A percentile compares a stretch with the other conserved stretches of the same genome.
phyloP scores from a whole-genome alignment of 164 flowering plant species.

The Liquidambar formosana region DNA sequence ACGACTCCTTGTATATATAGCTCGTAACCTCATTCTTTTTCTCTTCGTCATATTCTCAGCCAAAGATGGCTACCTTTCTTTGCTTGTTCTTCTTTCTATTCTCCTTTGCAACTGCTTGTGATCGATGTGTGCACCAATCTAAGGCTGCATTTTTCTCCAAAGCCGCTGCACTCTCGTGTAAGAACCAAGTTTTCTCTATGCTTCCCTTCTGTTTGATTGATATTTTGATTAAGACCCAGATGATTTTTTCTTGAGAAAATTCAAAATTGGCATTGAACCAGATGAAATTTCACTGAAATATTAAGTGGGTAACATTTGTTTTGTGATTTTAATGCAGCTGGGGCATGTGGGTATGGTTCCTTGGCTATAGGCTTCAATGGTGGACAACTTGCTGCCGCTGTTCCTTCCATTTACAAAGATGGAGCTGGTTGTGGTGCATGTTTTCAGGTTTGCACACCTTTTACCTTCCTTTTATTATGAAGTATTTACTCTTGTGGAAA shows the following conservation, averaged over 20 bases:
- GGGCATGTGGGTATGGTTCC: constrained; percentile 90
- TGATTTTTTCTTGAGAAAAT: background rate
- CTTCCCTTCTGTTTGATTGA: background rate
- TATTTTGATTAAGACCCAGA: constrained; percentile 2
- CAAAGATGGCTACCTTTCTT: constrained; percentile 38
- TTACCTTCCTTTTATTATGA: background rate
- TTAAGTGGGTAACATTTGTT: constrained; percentile 13
- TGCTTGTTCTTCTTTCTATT: constrained; percentile 33
- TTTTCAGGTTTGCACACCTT: constrained; percentile 52
- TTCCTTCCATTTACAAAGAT: constrained; percentile 57
- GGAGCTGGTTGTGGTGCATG: constrained; percentile 96
- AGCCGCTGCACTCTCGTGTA: constrained; percentile 57
- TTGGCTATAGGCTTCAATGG: constrained; percentile 55
- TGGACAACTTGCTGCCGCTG: constrained; percentile 73
- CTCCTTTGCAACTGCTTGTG: constrained; percentile 68
- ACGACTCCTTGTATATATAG: constrained; percentile 6
- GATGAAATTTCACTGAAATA: constrained; percentile 5
- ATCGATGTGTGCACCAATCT: constrained; percentile 70
- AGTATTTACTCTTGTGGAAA: background rate
- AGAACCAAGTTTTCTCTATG: constrained; percentile 9
- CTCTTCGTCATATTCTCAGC: background rate
- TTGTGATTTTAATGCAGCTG: constrained; percentile 54
- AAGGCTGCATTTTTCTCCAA: constrained; percentile 63
- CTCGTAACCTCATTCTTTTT: background rate
- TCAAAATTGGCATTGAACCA: constrained; percentile 16